These are phyloP conservation scores for Melanomma pulvis-pyrius DNA, from an alignment of 495 filamentous ascomycete genomes.

Conservation along the genomic window DNA sequence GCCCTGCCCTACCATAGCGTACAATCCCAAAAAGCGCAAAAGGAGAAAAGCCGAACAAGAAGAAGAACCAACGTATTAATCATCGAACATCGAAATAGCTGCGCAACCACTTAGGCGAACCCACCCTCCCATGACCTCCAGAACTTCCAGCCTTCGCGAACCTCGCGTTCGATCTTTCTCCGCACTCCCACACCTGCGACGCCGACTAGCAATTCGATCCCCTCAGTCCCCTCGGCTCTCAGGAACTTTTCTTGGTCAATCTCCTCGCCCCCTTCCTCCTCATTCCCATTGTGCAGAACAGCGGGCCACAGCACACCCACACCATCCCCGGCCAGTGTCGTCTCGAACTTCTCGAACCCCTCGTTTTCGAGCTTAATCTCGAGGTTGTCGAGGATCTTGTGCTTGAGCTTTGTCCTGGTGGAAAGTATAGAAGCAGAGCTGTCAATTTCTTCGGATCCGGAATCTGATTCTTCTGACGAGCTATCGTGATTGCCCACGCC, in stretches of 20 bases:
- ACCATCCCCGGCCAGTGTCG: conserved; percentile 86
- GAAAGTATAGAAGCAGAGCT: conserved; percentile 25
- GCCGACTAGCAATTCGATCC: conserved; percentile 67
- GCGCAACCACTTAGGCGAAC: not conserved
- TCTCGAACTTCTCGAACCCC: conserved; percentile 80
- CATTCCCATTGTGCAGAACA: conserved; percentile 71
- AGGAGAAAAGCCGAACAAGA: not conserved
- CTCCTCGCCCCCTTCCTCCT: conserved; percentile 79
- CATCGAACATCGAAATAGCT: too few relatives aligned
- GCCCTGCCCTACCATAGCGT: not conserved
- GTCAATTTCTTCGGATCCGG: conserved; percentile 9
- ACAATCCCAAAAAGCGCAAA: not conserved
- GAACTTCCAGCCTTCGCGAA: conserved; percentile 88
- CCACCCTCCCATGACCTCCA: conserved; percentile 61
- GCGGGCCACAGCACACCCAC: conserved; percentile 93
- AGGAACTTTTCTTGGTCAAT: conserved; percentile 93
- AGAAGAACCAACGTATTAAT: not conserved
- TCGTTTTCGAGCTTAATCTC: conserved; percentile 70
- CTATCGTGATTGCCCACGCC: not conserved
- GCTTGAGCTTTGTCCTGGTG: conserved; percentile 31
- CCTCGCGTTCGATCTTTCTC: conserved; percentile 60
- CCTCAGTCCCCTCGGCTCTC: conserved; percentile 74
- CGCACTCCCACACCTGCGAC: conserved; percentile 50
- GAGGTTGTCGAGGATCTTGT: conserved; percentile 54
- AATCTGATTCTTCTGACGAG: conserved; percentile 17